phyloP scores from a whole-genome alignment of 2,329 filamentous ascomycete species.

The Verruconis gallopava region DNA sequence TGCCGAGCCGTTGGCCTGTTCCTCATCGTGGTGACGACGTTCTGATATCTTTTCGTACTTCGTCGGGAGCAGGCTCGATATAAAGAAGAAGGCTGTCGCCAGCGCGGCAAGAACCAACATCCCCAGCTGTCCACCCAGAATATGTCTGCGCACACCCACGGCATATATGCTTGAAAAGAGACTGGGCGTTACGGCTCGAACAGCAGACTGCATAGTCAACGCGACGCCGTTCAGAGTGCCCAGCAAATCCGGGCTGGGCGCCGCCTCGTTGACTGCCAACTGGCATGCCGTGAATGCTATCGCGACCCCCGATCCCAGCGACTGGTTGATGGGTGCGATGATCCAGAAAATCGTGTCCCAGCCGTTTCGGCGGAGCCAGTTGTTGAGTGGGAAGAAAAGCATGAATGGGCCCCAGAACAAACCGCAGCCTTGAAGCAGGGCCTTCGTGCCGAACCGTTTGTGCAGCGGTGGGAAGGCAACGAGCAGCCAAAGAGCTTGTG shows the following conservation, averaged over 20 bases:
- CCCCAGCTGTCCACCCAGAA: constrained; percentile 45
- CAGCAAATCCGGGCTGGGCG: constrained; percentile 49
- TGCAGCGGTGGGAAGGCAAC: constrained; percentile 58
- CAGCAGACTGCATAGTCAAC: constrained; percentile 46
- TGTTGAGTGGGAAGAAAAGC: constrained; percentile 38
- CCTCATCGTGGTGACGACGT: too few relatives aligned
- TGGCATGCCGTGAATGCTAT: constrained; percentile 55
- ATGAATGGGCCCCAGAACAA: constrained; percentile 53
- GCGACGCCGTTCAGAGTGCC: constrained; percentile 60
- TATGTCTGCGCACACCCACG: constrained; percentile 52
- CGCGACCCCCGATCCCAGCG: constrained; percentile 48
- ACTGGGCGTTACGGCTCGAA: constrained; percentile 54
- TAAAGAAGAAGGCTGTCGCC: background rate
- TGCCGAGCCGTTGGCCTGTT: too few relatives aligned
- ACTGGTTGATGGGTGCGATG: constrained; percentile 29
- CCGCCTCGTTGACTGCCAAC: constrained; percentile 61
- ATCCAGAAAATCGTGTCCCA: constrained; percentile 45
- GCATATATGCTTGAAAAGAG: constrained; percentile 57
- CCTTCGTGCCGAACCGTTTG: constrained; percentile 50
- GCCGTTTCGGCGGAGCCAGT: constrained; percentile 40
- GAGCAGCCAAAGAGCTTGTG: constrained; percentile 60
- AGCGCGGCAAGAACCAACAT: background rate
- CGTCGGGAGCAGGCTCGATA: background rate
- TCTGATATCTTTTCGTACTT: constrained; percentile 1
- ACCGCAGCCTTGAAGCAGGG: constrained; percentile 47